Percentiles rank a stretch among this genome's conserved stretches.
Evolutionary conservation across 1,284 basidiomycete species (phyloP).

Genomic region (Sanguinoderma infundibulare): DNA sequence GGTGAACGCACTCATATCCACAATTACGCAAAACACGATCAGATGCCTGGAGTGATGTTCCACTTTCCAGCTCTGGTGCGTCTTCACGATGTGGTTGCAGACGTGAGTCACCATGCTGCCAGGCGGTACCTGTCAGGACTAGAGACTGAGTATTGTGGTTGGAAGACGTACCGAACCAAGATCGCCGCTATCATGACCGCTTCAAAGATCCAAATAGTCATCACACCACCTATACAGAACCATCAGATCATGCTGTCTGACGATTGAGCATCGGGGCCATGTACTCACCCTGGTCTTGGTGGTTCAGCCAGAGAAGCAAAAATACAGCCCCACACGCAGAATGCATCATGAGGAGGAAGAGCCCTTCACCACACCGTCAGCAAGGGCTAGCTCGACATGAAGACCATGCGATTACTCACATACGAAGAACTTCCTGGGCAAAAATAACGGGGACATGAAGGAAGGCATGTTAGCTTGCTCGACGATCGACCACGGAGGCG

Average conservation of each 20-base stretch:
- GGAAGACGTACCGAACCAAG: background rate
- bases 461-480: background rate
- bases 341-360: background rate
- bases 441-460: too few relatives aligned
- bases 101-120: background rate
- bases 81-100: background rate
- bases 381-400: background rate
- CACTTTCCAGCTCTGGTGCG: background rate
- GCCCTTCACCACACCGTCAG: background rate
- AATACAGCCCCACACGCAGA: background rate
- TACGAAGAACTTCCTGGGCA: background rate
- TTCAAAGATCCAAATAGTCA: background rate
- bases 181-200: background rate
- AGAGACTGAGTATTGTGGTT: background rate
- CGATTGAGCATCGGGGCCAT: background rate
- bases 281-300: background rate
- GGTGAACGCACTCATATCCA: background rate
- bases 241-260: background rate
- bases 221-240: background rate
- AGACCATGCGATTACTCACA: background rate
- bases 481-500: background rate
- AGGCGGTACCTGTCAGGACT: background rate
- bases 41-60: background rate
- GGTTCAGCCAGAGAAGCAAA: background rate
- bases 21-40: background rate